These are phyloP conservation scores for Fusarium floridanum DNA, from an alignment of 2,329 filamentous ascomycete species.

Conservation along the genomic window DNA sequence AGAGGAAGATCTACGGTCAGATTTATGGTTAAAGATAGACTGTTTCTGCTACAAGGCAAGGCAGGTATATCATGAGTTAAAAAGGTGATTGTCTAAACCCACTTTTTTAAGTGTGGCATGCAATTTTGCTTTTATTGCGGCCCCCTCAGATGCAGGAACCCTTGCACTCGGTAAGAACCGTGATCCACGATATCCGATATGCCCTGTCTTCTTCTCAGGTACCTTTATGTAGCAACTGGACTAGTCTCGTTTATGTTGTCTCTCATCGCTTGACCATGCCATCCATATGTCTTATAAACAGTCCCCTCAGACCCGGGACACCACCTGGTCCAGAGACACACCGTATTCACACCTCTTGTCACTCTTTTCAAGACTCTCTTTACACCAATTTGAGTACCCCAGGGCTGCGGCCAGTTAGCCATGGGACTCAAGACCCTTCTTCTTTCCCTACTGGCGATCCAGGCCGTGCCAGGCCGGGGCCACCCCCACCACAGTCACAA, in stretches of 20 bases:
- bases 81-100: not conserved
- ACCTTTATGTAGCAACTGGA: not conserved
- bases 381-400: not conserved
- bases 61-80: not conserved
- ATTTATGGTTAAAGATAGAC: not conserved
- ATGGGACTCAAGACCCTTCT: conserved; percentile 8
- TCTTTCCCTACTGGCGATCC: not conserved
- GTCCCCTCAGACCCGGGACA: not conserved
- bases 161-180: not conserved
- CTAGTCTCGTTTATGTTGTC: not conserved
- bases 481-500: conserved; percentile 3
- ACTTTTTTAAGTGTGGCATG: not conserved
- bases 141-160: not conserved
- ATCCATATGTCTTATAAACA: conserved; percentile 11
- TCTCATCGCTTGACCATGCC: not conserved
- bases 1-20: not conserved
- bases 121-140: not conserved
- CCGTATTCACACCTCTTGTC: not conserved
- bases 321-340: not conserved
- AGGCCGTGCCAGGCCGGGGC: not conserved
- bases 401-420: not conserved
- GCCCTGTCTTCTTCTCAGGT: not conserved
- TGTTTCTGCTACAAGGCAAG: not conserved
- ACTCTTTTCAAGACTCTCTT: not conserved
- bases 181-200: not conserved